Evolutionary conservation across 768 basidiomycete genomes (phyloP), one percentile per base, ranked within the genome.

Genomic region (Pleurotus citrinopileatus): DNA sequence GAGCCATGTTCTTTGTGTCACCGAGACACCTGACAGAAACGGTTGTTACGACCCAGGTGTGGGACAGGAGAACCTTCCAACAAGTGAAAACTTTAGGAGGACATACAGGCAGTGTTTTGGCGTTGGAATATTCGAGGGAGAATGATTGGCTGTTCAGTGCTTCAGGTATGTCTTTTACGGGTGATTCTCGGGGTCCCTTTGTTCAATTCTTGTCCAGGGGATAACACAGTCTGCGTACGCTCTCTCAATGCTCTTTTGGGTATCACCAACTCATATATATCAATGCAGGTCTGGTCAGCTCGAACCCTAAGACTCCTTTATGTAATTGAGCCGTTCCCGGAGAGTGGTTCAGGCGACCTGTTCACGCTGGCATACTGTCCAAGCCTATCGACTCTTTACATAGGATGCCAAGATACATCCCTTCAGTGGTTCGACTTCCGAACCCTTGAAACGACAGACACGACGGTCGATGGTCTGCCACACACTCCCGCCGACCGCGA

Each of bases 391-490:
- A 87, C 86, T 0, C 71, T 96, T 26, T 96, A 88, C 65, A 75
- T 96, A 29, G 94, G 94, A 20, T 94, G 92, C 64, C 91, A 97
- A 68, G 91, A 94, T 65, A 94, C 94, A 1, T 94, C 92, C 10
- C 76, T 97, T 25, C 92, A 97, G 63, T 97, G 92, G 92, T 83
- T 86, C 65, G 72, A 80, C 60, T 91, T 94, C 58, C 59, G 48
- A 17, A 37, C 15, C n/a, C 15, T 51, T 17, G n/a, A 37, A n/a
- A 1, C 20, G 10, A 44, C 8, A 10, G 43, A 27, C n/a, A 1
- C 32, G 32, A 34, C 32, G 32, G n/a, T 10, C 32, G 32, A 34
- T 3, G 32, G 9, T 34, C 10, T 34, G 9, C 32, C 32, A 55
- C 15, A 62, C 63, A 7, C 47, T n/a, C 12, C 28, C 55, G 23